Evolutionary conservation across 2,329 filamentous ascomycete genomes (phyloP), one percentile per base, ranked within the genome.

Genomic region (Aspergillus jensenii): DNA sequence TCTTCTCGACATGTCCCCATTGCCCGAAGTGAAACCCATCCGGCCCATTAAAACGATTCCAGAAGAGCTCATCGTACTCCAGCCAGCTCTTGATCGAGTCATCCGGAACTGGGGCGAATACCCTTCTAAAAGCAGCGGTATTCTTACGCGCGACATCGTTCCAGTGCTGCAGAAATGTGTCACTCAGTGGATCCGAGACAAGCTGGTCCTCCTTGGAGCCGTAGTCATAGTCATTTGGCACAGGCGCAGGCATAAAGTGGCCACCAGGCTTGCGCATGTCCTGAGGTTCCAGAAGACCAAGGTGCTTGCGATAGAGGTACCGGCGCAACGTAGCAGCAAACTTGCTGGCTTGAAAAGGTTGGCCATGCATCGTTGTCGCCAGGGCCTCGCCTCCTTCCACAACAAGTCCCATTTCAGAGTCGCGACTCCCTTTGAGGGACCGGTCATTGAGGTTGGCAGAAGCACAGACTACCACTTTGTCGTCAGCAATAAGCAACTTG

Each of bases 361-460:
- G 37, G 14, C 39, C 35, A 31, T 43, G 21, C 49, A 52, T 41
- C 5, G 49, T 41, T 14, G 49, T 17, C 2, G 21, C 23, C 14
- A 52, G 35, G 5, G 23, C 21, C 1, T 21, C 11, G 19, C 15
- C 43, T 7, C 43, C 37, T 25, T 52, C 49, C n/a, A 52, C n/a
- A 3, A 52, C n/a, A 15, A 52, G 21, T 4, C 37, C 37, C 7
- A 52, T 41, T 14, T 52, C 49, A 12, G 49, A 52, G 23, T 52
- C 49, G 3, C 49, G 49, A 9, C 39, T 43, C 17, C 37, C 35
- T n/a, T 52, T 52, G 21, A 52, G 49, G 5, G 49, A 52, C 6
- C 49, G 49, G 37, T 41, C 49, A 27, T 51, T 51, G 17, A 51
- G n/a, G n/a, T 51, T 51, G 3, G 48, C 48, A 14, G 48, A 51